These are phyloP conservation scores for Globisporangium sylvaticum DNA, from an alignment of 352 stramenopile species.

Conservation along the genomic window DNA sequence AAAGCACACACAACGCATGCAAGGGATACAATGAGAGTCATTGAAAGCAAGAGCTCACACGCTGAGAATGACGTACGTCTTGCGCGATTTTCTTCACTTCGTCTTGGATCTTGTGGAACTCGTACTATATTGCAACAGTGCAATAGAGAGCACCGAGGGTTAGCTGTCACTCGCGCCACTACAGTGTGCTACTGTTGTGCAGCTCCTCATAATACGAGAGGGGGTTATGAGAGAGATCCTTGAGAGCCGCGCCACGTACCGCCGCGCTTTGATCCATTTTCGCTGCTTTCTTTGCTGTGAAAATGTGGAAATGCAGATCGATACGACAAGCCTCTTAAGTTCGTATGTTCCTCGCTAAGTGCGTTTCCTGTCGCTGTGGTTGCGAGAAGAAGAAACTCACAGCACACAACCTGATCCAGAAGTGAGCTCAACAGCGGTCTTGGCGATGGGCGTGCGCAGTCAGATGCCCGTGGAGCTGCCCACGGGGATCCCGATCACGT, in stretches of 20 bases:
- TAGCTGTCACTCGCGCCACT: neutral
- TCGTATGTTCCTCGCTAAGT: neutral
- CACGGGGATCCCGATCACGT: neutral
- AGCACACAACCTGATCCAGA: neutral
- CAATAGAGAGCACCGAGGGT: neutral
- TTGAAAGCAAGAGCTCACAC: neutral
- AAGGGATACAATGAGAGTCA: neutral
- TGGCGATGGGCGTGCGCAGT: conserved; percentile 11
- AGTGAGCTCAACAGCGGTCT: neutral
- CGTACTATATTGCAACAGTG: conserved; percentile 44
- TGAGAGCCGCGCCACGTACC: conserved; percentile 23
- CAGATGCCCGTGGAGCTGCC: conserved; percentile 12
- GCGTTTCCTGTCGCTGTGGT: neutral
- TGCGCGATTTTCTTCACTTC: conserved; percentile 86
- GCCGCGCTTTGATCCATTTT: conserved; percentile 48
- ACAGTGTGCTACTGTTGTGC: neutral
- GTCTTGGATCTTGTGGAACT: conserved; percentile 80
- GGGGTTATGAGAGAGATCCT: neutral
- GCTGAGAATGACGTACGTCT: conserved; percentile 33
- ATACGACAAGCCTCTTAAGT: neutral
- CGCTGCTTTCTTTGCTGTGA: neutral
- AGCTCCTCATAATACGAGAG: neutral
- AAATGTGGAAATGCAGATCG: neutral
- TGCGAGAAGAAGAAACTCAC: conserved; percentile 1
- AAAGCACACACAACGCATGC: neutral